Evolutionary conservation across 2,329 filamentous ascomycete genomes (phyloP).

Genomic region (Onygenales sp.): DNA sequence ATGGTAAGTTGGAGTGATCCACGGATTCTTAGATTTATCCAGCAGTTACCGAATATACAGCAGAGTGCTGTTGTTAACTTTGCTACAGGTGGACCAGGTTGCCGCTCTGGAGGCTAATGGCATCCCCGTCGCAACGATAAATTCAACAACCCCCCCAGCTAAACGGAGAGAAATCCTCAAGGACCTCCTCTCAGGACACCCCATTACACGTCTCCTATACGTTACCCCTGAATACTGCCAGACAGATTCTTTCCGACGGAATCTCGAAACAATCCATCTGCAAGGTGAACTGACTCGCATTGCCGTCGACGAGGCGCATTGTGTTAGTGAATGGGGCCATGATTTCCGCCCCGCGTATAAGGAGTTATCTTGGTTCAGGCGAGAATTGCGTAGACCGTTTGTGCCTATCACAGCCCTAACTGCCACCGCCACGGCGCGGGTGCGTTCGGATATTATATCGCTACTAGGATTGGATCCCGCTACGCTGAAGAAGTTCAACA

Average conservation of each 20-base stretch:
- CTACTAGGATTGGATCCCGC: constrained; percentile 59
- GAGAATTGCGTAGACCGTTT: constrained; percentile 58
- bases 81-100: constrained; percentile 74
- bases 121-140: constrained; percentile 75
- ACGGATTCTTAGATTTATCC: constrained; percentile 64
- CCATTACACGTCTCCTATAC: constrained; percentile 72
- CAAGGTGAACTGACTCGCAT: constrained; percentile 81
- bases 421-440: constrained; percentile 74
- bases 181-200: constrained; percentile 82
- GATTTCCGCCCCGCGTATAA: constrained; percentile 94
- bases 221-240: constrained; percentile 88
- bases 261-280: constrained; percentile 61
- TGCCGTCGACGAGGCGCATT: constrained; percentile 90
- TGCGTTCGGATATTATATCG: constrained; percentile 71
- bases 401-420: constrained; percentile 91
- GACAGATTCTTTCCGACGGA: constrained; percentile 64
- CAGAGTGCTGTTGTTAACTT: constrained; percentile 37
- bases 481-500: constrained; percentile 65
- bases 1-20: constrained; percentile 71
- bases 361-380: constrained; percentile 69
- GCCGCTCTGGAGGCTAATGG: constrained; percentile 63
- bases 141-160: constrained; percentile 62
- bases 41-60: constrained; percentile 70
- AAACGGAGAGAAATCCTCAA: constrained; percentile 62
- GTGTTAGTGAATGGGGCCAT: constrained; percentile 96